phyloP scores from a whole-genome alignment of 2,329 filamentous ascomycete genomes.

The Cladosporium sp. region DNA sequence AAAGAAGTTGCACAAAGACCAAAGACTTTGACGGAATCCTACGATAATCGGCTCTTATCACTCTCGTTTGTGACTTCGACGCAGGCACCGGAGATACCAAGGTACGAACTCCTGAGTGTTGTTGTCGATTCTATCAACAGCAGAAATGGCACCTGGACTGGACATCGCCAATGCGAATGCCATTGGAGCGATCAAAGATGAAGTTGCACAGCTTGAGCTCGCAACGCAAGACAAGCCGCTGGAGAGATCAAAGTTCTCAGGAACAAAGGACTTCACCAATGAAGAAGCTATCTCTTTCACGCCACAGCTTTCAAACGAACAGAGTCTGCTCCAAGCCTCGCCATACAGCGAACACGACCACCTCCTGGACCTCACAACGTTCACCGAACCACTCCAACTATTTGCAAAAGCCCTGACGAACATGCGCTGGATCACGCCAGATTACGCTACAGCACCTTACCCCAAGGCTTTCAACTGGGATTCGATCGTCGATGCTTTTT shows the following conservation, averaged over 20 bases:
- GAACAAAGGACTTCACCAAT: slow-evolving; percentile 11
- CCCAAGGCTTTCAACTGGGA: slow-evolving; percentile 72
- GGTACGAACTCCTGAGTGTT: no score
- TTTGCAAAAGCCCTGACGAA: slow-evolving; percentile 67
- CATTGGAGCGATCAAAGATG: background rate
- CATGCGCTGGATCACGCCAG: slow-evolving; percentile 58
- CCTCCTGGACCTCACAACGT: slow-evolving; percentile 65
- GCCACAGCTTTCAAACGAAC: slow-evolving; percentile 13
- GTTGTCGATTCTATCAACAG: no score
- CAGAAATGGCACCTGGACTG: slow-evolving; percentile 5
- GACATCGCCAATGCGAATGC: background rate
- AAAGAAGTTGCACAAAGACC: background rate
- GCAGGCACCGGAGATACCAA: slow-evolving; percentile 2
- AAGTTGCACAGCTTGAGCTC: background rate
- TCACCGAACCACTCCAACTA: slow-evolving; percentile 63
- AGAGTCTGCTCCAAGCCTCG: slow-evolving; percentile 58
- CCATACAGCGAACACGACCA: slow-evolving; percentile 70
- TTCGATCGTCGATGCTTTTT: slow-evolving; percentile 56
- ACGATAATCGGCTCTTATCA: no score
- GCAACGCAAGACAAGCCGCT: background rate
- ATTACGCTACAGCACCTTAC: slow-evolving; percentile 77
- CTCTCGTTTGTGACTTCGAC: background rate
- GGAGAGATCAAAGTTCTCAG: background rate
- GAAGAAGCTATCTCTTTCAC: slow-evolving; percentile 1
- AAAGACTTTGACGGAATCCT: no score